Evolutionary conservation across 177 flowering plant genomes (phyloP), one percentile per base, ranked within the genome.

Genomic region (Tripterygium wilfordii): DNA sequence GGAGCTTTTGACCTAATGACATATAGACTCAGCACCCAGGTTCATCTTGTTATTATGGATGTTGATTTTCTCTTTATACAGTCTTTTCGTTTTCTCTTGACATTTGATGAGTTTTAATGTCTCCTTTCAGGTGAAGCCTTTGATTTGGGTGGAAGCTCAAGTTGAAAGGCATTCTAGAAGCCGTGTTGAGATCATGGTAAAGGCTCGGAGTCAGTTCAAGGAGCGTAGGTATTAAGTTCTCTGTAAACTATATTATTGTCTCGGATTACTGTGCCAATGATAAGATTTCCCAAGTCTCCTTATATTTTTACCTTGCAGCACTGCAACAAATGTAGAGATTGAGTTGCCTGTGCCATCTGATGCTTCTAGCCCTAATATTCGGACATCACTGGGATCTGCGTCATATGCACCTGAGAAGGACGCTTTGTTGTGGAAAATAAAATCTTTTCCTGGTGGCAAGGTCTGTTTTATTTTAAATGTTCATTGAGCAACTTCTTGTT

Each of bases 61-160:
- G 23, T 20, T 39, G 4, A 24, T 24, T 48, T 29, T 23, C 18
- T 54, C 42, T 13, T 38, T 9, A 21, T 10, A 2, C 48, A 3
- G 46, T 35, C 36, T 23, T 38, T 9, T 10, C 14, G 10, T 40
- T 45, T 8, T 21, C 12, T 48, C 25, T 10, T 50, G 33, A 5
- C 36, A 43, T 28, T 28, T 53, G 38, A 6, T 52, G 44, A 56
- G 45, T 17, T 66, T 36, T 36, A 38, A 19, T 45, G 23, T 49
- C 28, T 49, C 33, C 36, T 58, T 57, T 56, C 71, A 92, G 97
- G 97, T 89, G 21, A 92, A 92, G 64, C 97, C 99, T 63, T 65
- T 92, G 38, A 75, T 92, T 44, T 92, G 99, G 99, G 99, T 92
- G 60, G 99, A 92, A 77, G 99, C 99, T 53, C 99, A 89, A 69